Evolutionary conservation across 192 early-diverging fungal species (phyloP).

Genomic region (Entomortierella chlamydospora): DNA sequence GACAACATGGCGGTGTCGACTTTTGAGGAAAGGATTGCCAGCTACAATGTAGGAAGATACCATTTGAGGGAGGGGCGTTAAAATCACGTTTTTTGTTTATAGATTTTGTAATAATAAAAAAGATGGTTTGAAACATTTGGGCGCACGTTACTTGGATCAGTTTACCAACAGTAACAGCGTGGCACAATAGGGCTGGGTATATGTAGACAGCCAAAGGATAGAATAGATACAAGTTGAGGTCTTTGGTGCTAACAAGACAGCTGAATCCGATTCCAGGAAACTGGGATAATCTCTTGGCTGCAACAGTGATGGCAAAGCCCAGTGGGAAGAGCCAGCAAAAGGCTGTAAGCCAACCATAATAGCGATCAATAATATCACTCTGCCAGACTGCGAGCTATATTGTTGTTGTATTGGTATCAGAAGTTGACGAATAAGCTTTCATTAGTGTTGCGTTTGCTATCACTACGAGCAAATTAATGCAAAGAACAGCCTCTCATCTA

Average conservation of each 20-base stretch:
- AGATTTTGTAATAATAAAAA: not conserved
- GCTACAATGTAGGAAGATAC: not conserved
- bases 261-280: slow-evolving; percentile 49
- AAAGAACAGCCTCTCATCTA: not conserved
- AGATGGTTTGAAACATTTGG: not conserved
- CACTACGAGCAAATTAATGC: not conserved
- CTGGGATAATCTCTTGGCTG: slow-evolving; percentile 28
- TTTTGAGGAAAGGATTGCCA: slow-evolving; percentile 33
- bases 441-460: too few relatives aligned
- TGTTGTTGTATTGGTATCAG: too few relatives aligned
- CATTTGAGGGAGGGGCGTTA: not conserved
- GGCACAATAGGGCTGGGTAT: slow-evolving; percentile 39
- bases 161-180: slow-evolving; percentile 30
- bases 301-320: slow-evolving; percentile 46
- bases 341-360: slow-evolving; percentile 32
- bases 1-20: slow-evolving; percentile 38
- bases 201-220: slow-evolving; percentile 46
- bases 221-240: slow-evolving; percentile 46
- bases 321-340: slow-evolving; percentile 49
- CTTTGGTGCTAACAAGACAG: slow-evolving; percentile 27
- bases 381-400: slow-evolving; percentile 44
- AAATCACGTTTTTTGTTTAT: too few relatives aligned
- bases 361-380: slow-evolving; percentile 36
- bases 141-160: slow-evolving; percentile 32
- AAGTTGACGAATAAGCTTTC: too few relatives aligned